Evolutionary conservation across 73 alveolate genomes (phyloP), one percentile per base, ranked within the genome.

Genomic region (Paramecium sexaurelia): DNA sequence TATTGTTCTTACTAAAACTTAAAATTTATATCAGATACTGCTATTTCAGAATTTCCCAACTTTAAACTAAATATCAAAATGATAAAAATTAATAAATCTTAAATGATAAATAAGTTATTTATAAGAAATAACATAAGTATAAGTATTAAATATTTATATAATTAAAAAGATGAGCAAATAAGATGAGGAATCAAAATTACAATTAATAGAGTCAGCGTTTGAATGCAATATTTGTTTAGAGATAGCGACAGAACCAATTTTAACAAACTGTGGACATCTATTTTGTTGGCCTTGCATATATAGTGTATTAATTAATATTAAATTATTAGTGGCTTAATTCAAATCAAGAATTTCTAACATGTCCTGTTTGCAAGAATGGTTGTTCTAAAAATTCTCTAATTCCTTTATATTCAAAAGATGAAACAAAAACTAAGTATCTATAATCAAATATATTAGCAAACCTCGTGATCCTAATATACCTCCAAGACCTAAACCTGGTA

Each of bases 331-430:
- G 93, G 97, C 87, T 91, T 41, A 93, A 92, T 88, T 92, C 92
- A 24, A 93, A 95, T 69, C 85, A 96, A 19, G 95, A 94, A 55
- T 92, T 51, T 75, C 90, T 93, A 78, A 94, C 94, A 57, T 97
- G 99, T 75, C 99, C 99, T 9, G 98, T 96, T 29, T 97, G 99
- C 66, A 97, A 97, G 85, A 89, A 97, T 90, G 98, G 98, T 24
- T 93, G 97, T 27, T 88, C 99, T 27, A 93, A 89, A 35, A 96
- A 96, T 82, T 91, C 97, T 41, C 68, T 96, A 27, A 98, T 95
- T 40, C 99, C 99, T 9, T 86, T 98, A 11, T 98, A 96, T 92
- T 75, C 97, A 2, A 93, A 94, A 39, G 96, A 94, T 57, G 93
- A 56, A 40, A 22, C 56, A 1, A 71, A 71, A 40, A 15, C 57